Base-by-base conservation (phyloP, 2,329 filamentous ascomycete genomes). In the Apiospora sp. region DNA sequence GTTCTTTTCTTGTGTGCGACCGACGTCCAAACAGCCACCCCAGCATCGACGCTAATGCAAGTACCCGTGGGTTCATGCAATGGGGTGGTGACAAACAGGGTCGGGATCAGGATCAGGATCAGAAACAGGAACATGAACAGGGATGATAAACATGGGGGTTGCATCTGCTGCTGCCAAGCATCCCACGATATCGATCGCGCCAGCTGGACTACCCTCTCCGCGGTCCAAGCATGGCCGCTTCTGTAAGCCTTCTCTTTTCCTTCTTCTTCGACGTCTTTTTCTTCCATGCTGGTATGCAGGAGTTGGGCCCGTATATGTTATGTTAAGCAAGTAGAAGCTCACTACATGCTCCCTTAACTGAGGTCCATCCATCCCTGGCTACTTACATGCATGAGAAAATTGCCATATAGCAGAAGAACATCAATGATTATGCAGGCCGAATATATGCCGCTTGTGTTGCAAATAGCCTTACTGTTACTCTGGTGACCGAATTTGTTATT, bases 11-110 rank as follows among this genome's bases (percentile, higher is more conserved):
- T n/a, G 4, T 46, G 69, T 67, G 54, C 54, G 69, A 71, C 51
- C 44, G 69, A 73, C 72, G 72, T 73, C 51, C 72, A 72, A 73
- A 73, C 72, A 73, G 70, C 67, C 72, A 70, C 34, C 67, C 70
- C 70, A 34, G 61, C 68, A 58, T 44, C 37, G 61, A 61, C 70
- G 58, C 72, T 73, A 73, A 73, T 70, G 72, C 72, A 68, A 44
- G 58, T 69, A 58, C 34, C 72, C 72, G 72, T 48, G 41, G 7
- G 67, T 69, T 71, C 70, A n/a, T 72, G 64, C 69, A 69, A 64
- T 22, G n/a, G 22, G 30, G 58, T 19, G 58, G 58, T 64, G 58
- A 64, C 58, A 64, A 64, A 64, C 58, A 64, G 58, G 58, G 58
- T 61, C 58, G 22, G 19, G 58, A 41, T 22, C 19, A 13, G 30